These are phyloP conservation scores for Cordyceps cateniannulata DNA, from an alignment of 2,329 filamentous ascomycete species.

Conservation along the genomic window DNA sequence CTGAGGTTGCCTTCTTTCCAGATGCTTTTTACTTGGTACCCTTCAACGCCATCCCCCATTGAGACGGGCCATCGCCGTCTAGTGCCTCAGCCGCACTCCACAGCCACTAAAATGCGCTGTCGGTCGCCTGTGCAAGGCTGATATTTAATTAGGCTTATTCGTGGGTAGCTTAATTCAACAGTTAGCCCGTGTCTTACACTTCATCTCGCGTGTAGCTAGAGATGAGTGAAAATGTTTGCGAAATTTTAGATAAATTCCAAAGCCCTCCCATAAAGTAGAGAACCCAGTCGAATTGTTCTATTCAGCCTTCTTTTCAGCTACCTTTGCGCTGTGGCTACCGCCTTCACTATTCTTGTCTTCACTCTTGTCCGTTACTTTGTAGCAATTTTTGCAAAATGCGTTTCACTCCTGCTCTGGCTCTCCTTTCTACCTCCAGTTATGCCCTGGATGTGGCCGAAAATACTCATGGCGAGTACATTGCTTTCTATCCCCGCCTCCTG, in stretches of 20 bases:
- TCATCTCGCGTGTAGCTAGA: background rate
- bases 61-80: background rate
- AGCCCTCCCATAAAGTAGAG: background rate
- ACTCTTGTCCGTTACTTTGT: no score
- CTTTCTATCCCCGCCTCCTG: no score
- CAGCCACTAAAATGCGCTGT: background rate
- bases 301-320: background rate
- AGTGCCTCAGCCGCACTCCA: slow-evolving; percentile 7
- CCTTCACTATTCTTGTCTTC: background rate
- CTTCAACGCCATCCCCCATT: background rate
- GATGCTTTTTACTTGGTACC: background rate
- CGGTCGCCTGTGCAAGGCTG: background rate
- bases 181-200: background rate
- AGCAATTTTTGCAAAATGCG: no score
- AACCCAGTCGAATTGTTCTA: background rate
- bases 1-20: background rate
- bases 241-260: background rate
- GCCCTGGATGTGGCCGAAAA: no score
- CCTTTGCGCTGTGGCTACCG: background rate
- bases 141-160: background rate
- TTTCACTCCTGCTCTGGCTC: no score
- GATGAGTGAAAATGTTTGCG: background rate
- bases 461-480: no score
- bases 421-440: no score
- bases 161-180: background rate